These are phyloP conservation scores for Pseudozyma pruni DNA, from an alignment of 1,284 basidiomycete genomes.

Conservation along the genomic window DNA sequence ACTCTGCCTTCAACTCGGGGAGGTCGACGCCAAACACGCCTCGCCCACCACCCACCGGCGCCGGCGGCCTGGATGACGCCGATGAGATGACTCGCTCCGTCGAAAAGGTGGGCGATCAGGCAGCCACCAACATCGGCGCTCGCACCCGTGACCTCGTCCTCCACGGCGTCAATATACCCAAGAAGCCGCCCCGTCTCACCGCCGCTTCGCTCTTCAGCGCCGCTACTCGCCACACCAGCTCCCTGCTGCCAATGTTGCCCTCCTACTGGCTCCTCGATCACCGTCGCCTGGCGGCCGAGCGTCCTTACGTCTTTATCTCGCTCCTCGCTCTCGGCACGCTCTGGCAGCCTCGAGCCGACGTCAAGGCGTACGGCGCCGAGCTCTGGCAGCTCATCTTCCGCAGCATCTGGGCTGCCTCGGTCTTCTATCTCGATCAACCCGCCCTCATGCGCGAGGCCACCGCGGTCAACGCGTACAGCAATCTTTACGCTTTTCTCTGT, in stretches of 20 bases:
- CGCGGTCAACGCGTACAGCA: conserved; percentile 25
- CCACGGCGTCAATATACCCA: conserved; percentile 52
- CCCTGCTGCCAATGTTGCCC: conserved; percentile 33
- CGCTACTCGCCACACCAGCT: conserved; percentile 27
- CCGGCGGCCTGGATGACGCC: conserved; percentile 26
- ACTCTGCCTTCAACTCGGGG: conserved; percentile 35
- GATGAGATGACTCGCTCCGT: conserved; percentile 44
- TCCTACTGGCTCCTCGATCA: conserved; percentile 49
- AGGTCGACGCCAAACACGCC: conserved; percentile 39
- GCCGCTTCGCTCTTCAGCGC: conserved; percentile 45
- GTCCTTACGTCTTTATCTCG: conserved; percentile 39
- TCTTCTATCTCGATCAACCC: conserved; percentile 45
- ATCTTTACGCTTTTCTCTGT: conserved; percentile 37
- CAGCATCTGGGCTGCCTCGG: conserved; percentile 44
- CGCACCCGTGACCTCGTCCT: conserved; percentile 43
- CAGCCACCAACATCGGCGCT: conserved; percentile 44
- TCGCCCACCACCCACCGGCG: conserved; percentile 13
- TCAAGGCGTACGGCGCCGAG: conserved; percentile 44
- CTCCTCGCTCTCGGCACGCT: conserved; percentile 39
- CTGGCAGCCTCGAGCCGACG: conserved; percentile 41
- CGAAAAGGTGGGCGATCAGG: conserved; percentile 45
- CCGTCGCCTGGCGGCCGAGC: conserved; percentile 34
- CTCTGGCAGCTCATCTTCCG: conserved; percentile 51
- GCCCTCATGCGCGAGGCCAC: conserved; percentile 44
- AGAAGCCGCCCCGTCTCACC: conserved; percentile 44